Percentiles rank a stretch among this genome's conserved stretches.
Conservation (phyloP, 2,329 filamentous ascomycete species). For the Penicillium digitatum region DNA sequence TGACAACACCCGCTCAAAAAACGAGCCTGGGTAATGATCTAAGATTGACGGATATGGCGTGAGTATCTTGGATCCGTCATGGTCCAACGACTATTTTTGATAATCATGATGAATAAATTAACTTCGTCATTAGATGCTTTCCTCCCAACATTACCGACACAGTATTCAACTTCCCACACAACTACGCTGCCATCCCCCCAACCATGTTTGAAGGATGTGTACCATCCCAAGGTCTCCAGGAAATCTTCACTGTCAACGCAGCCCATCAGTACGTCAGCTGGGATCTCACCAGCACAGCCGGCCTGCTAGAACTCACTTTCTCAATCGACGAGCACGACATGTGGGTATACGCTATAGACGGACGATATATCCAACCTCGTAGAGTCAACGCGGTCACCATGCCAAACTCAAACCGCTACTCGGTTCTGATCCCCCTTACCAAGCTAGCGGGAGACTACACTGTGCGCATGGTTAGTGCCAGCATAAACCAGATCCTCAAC, state of each 20-base stretch:
- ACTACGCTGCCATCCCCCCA: conserved; percentile 16
- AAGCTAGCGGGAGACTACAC: conserved; percentile 49
- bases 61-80: not conserved
- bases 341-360: conserved; percentile 46
- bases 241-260: conserved; percentile 34
- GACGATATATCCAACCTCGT: conserved; percentile 42
- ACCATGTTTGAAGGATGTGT: conserved; percentile 25
- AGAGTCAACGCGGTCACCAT: conserved; percentile 37
- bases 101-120: not conserved
- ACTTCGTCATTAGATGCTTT: conserved; percentile 19
- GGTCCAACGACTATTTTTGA: too few species aligned
- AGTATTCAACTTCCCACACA: conserved; percentile 18
- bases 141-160: conserved; percentile 18
- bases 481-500: conserved; percentile 53
- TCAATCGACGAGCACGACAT: conserved; percentile 47
- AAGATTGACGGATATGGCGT: conserved; percentile 30
- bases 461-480: conserved; percentile 51
- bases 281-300: conserved; percentile 39
- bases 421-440: conserved; percentile 44
- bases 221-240: conserved; percentile 23
- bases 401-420: conserved; percentile 40
- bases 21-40: conserved; percentile 15
- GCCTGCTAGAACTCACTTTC: conserved; percentile 32
- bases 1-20: conserved; percentile 26
- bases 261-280: conserved; percentile 35